Evolutionary conservation across 345 rosid species (phyloP).

Genomic region (Tarenaya hassleriana): DNA sequence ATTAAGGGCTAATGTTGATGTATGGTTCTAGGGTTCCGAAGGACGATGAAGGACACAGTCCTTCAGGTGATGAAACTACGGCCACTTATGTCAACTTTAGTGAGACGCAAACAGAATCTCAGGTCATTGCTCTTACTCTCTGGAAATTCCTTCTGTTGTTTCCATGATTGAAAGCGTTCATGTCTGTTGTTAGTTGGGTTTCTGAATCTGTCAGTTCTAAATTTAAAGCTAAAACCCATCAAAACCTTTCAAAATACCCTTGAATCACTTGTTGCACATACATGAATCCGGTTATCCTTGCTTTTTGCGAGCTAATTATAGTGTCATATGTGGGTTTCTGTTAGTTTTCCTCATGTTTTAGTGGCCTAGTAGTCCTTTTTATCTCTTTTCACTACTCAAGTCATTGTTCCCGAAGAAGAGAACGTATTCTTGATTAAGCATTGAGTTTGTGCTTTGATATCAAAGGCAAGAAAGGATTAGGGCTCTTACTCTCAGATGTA

Average conservation of each 20-base stretch:
- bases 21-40: constrained; percentile 22
- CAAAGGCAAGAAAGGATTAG: not conserved
- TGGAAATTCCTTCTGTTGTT: constrained; percentile 2
- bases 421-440: not conserved
- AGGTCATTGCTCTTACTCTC: constrained; percentile 45
- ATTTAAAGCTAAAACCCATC: constrained; percentile 2
- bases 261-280: not conserved
- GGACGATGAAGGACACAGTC: constrained; percentile 34
- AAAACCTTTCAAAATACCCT: not conserved
- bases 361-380: not conserved
- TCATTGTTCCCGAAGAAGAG: too few relatives aligned
- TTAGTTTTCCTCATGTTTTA: too few relatives aligned
- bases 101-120: constrained; percentile 96
- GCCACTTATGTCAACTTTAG: constrained; percentile 59
- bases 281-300: not conserved
- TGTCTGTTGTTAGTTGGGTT: constrained; percentile 6
- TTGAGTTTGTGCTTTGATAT: not conserved
- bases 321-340: too few relatives aligned
- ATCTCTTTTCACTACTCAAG: too few relatives aligned
- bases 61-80: constrained; percentile 31
- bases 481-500: not conserved
- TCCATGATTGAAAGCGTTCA: constrained; percentile 4
- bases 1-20: constrained; percentile 18
- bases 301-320: too few relatives aligned
- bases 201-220: constrained; percentile 7